Base-by-base conservation (phyloP, 2,329 filamentous ascomycete species). In the Trichoderma oligosporum region DNA sequence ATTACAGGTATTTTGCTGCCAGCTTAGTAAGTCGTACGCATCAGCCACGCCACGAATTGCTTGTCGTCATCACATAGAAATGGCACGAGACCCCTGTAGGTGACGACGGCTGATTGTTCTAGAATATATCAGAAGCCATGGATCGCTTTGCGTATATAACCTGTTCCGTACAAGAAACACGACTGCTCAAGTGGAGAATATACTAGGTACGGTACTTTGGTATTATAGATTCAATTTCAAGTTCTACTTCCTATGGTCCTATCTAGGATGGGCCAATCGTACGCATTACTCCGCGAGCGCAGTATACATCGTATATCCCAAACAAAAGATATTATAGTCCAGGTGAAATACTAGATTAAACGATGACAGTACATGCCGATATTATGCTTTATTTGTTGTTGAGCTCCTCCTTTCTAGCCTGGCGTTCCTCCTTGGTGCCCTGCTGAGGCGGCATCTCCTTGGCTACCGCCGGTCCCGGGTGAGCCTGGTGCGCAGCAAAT, bases 371-470 rank as follows among this genome's bases (percentile, higher is more conserved):
- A 6, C 27, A 31, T 31, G 27, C 11, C 27, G 27, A n/a, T 24
- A 25, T 20, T 11, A 22, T 42, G 4, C 11, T 41, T 12, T 18
- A n/a, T 31, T 53, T 44, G 44, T 44, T 83, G 76, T 89, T 89
- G 70, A 90, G 65, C 66, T 82, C 82, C 68, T 84, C 75, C 60
- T 83, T 84, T 70, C 82, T 85, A 11, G 80, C 83, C 66, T 79
- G 75, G 54, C 86, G 81, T 66, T 90, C 87, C 69, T 88, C 86
- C 72, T 86, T 87, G 58, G 80, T 83, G 14, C 82, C 84, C 73
- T 86, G 82, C 49, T 79, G 68, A 31, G 72, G 71, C 14, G 78
- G 77, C 73, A 84, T 78, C 60, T 79, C 75, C 61, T 82, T 71
- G 16, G 80, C 74, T 24, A 84, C 64, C 25, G 74, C 83, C 14